These are phyloP conservation scores for Penicillium occitanis DNA, from an alignment of 2,329 filamentous ascomycete species.

Conservation along the genomic window DNA sequence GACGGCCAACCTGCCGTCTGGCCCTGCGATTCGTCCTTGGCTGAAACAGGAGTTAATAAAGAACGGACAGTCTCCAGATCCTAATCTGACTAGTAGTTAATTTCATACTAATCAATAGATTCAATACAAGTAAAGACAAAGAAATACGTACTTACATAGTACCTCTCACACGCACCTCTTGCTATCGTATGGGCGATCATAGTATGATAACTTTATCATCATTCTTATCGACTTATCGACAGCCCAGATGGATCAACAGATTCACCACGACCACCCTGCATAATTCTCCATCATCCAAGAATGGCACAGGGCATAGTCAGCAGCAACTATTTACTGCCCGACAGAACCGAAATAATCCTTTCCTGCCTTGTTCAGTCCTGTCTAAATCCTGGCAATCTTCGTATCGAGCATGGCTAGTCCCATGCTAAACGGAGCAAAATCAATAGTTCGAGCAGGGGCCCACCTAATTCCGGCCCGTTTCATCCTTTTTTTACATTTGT, in stretches of 20 bases:
- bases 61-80: conserved; percentile 2
- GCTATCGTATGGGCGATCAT: conserved; percentile 7
- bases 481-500: background rate
- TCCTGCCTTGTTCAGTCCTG: background rate
- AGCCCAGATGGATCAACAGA: background rate
- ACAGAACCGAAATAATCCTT: background rate
- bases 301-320: background rate
- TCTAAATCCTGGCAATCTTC: background rate
- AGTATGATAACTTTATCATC: conserved; percentile 6
- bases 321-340: background rate
- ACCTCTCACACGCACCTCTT: background rate
- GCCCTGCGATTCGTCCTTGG: conserved; percentile 10
- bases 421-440: conserved; percentile 1
- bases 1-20: conserved; percentile 3
- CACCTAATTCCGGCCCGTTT: background rate
- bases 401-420: background rate
- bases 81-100: background rate
- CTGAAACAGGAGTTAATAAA: conserved; percentile 16
- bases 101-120: background rate
- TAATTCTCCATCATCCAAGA: background rate
- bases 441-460: conserved; percentile 15
- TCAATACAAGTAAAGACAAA: background rate
- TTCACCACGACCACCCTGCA: background rate
- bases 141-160: background rate
- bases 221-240: background rate